Evolutionary conservation across 352 stramenopile species (phyloP).

Genomic region (Thraustotheca clavata): DNA sequence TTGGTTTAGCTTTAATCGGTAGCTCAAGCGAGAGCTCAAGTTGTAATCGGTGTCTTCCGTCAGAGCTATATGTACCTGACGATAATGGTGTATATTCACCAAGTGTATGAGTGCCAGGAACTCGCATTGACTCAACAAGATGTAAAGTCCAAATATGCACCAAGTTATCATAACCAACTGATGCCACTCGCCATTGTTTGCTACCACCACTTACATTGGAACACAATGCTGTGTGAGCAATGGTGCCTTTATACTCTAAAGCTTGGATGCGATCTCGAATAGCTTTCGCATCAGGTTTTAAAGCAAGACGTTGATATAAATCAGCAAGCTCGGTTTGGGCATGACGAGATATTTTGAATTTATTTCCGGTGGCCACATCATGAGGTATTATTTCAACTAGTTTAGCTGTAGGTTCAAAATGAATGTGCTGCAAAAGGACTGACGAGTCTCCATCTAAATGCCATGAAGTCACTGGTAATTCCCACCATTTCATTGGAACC

Average conservation of each 20-base stretch:
- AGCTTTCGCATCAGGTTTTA: slow-evolving; percentile 17
- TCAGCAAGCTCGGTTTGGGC: slow-evolving; percentile 46
- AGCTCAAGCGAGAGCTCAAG: slow-evolving; percentile 31
- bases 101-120: slow-evolving; percentile 49
- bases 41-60: slow-evolving; percentile 38
- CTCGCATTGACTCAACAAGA: slow-evolving; percentile 39
- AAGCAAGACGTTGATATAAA: slow-evolving; percentile 30
- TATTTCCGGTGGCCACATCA: slow-evolving; percentile 51
- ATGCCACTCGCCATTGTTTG: slow-evolving; percentile 47
- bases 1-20: slow-evolving; percentile 36
- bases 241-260: slow-evolving; percentile 42
- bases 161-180: slow-evolving; percentile 37
- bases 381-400: slow-evolving; percentile 58
- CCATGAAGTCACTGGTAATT: slow-evolving; percentile 51
- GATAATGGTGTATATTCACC: slow-evolving; percentile 43
- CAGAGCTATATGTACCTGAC: slow-evolving; percentile 29
- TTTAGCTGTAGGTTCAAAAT: slow-evolving; percentile 43
- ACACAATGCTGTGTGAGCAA: slow-evolving; percentile 36
- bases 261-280: slow-evolving; percentile 27
- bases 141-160: slow-evolving; percentile 49
- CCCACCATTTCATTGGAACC: slow-evolving; percentile 64
- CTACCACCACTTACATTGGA: slow-evolving; percentile 48
- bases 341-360: slow-evolving; percentile 51
- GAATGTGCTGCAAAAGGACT: slow-evolving; percentile 37
- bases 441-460: slow-evolving; percentile 49